Percentiles rank a stretch among this genome's conserved stretches.
Conservation (phyloP, 805 yeast species). For the Kuraishia ogatae region DNA sequence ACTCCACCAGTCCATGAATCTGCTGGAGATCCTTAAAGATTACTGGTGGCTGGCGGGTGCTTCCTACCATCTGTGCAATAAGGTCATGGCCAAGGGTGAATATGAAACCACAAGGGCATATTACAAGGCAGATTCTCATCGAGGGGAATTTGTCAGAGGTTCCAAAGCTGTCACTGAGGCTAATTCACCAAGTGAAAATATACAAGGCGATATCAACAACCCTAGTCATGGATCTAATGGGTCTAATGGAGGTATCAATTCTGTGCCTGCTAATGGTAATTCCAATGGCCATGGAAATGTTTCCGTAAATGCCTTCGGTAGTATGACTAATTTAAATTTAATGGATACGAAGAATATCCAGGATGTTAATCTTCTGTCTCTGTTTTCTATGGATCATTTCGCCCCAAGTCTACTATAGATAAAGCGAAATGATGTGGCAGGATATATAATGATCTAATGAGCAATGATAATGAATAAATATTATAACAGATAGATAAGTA, state of each 20-base stretch:
- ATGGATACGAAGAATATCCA: slow-evolving; percentile 9
- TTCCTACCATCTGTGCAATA: slow-evolving; percentile 15
- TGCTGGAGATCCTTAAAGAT: slow-evolving; percentile 10
- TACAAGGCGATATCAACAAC: background rate
- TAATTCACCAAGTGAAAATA: background rate
- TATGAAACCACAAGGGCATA: background rate
- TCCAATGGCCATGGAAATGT: background rate
- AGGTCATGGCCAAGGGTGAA: slow-evolving; percentile 9
- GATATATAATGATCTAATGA: background rate
- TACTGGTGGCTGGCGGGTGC: slow-evolving; percentile 24
- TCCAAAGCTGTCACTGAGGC: background rate
- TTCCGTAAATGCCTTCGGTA: background rate
- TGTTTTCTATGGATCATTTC: background rate
- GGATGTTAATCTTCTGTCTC: slow-evolving; percentile 1
- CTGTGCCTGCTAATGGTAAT: background rate
- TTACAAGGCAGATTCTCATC: background rate
- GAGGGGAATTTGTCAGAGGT: background rate
- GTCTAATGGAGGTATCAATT: background rate
- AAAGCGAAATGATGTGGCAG: background rate
- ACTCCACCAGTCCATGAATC: slow-evolving; percentile 10
- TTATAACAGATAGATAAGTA: no score
- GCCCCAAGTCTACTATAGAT: background rate
- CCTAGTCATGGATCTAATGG: no score
- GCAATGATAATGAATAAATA: background rate
- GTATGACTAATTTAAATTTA: slow-evolving; percentile 8